phyloP scores from a whole-genome alignment of 108 stramenopile species.

The Hondaea fermentalgiana region DNA sequence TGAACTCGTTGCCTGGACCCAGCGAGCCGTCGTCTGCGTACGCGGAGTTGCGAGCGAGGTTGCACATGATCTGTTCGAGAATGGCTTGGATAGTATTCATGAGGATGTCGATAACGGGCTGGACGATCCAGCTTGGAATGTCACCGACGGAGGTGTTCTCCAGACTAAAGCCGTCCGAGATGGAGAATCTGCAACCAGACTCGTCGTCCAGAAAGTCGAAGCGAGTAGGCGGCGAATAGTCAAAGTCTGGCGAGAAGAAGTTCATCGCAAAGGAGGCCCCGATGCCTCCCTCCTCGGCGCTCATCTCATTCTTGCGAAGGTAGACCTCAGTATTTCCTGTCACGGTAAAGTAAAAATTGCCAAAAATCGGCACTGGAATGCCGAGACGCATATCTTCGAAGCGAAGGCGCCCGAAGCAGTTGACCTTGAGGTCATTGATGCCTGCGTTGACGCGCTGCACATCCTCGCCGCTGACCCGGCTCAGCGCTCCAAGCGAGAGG shows the following conservation, averaged over 20 bases:
- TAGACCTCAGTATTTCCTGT: no score
- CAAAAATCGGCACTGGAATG: no score
- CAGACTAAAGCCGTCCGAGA: not conserved
- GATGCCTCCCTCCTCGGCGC: no score
- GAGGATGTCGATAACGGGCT: not conserved
- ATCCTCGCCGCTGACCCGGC: no score
- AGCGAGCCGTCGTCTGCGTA: not conserved
- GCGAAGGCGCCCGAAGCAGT: no score
- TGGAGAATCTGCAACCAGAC: not conserved
- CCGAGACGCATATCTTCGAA: no score
- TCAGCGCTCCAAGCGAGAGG: no score
- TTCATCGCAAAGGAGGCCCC: no score
- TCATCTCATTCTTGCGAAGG: no score
- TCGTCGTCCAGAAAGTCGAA: not conserved
- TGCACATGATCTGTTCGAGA: not conserved
- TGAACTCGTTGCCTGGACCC: not conserved
- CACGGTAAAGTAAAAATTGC: no score
- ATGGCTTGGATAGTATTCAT: not conserved
- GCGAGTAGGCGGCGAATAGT: not conserved
- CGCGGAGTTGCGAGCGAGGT: not conserved
- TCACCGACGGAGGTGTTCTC: not conserved
- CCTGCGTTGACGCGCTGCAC: no score
- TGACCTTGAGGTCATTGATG: no score
- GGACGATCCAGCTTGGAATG: not conserved
- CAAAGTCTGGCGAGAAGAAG: not conserved